Evolutionary conservation across 1,284 basidiomycete species (phyloP).

Genomic region (Vanrija humicola): DNA sequence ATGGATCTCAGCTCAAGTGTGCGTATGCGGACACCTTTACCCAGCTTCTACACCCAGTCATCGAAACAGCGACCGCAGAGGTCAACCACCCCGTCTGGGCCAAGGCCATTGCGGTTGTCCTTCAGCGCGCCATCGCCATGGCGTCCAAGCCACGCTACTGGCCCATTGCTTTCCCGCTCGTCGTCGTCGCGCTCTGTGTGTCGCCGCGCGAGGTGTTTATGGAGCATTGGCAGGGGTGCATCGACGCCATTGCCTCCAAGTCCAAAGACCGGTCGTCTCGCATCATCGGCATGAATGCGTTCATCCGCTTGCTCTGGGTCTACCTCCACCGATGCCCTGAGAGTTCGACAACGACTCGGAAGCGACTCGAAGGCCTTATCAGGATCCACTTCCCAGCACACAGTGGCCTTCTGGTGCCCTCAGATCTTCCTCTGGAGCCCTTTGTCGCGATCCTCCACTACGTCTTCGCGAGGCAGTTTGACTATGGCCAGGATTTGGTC

Average conservation of each 20-base stretch:
- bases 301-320: constrained; percentile 83
- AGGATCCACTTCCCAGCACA: constrained; percentile 76
- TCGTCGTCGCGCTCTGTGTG: constrained; percentile 77
- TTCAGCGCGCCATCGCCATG: constrained; percentile 81
- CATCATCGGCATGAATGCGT: constrained; percentile 73
- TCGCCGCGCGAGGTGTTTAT: constrained; percentile 82
- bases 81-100: constrained; percentile 94
- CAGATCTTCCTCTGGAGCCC: constrained; percentile 71
- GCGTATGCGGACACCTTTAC: constrained; percentile 81
- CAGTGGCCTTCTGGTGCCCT: constrained; percentile 60
- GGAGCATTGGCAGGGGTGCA: constrained; percentile 70
- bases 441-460: constrained; percentile 79
- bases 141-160: constrained; percentile 86
- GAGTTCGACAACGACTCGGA: constrained; percentile 67
- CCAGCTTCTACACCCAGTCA: constrained; percentile 78
- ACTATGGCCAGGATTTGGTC: constrained; percentile 78
- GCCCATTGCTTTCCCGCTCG: constrained; percentile 79
- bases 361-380: constrained; percentile 72
- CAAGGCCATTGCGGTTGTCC: constrained; percentile 80
- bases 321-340: constrained; percentile 92
- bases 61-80: constrained; percentile 92
- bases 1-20: constrained; percentile 77
- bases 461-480: constrained; percentile 76
- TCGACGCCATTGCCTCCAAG: constrained; percentile 68
- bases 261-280: constrained; percentile 80